Conservation (phyloP, 164 flowering plant genomes). For the Brasenia schreberi region DNA sequence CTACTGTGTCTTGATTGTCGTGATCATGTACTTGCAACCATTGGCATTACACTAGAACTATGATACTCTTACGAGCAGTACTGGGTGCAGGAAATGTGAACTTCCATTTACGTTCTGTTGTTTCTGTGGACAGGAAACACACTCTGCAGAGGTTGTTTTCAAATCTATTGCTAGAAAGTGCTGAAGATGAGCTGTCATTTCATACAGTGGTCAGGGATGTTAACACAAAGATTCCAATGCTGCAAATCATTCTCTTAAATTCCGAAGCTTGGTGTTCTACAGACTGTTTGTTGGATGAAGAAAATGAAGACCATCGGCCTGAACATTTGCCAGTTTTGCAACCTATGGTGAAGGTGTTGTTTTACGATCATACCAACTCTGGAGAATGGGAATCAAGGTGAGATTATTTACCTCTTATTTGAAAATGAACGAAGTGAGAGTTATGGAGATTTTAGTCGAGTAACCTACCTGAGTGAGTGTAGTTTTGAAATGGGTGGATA, state of each 20-base stretch:
- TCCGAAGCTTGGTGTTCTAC: constrained; percentile 57
- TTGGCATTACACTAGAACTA: too few species aligned
- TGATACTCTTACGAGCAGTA: too few species aligned
- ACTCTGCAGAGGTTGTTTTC: constrained; percentile 63
- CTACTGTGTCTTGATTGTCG: too few species aligned
- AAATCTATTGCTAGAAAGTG: constrained; percentile 54
- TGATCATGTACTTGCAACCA: too few species aligned
- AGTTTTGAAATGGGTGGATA: neutral
- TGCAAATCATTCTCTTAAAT: constrained; percentile 70
- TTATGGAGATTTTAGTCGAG: neutral
- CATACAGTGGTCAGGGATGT: constrained; percentile 69
- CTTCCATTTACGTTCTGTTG: neutral
- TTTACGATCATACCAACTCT: constrained; percentile 31
- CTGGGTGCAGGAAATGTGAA: neutral
- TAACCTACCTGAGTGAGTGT: neutral
- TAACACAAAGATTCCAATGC: constrained; percentile 29
- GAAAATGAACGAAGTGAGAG: neutral
- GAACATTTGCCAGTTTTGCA: constrained; percentile 25
- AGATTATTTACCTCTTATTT: constrained; percentile 1
- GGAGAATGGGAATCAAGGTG: constrained; percentile 43
- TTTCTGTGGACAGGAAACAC: constrained; percentile 43
- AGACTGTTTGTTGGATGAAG: constrained; percentile 31
- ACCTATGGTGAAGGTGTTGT: constrained; percentile 72
- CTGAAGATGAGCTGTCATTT: constrained; percentile 71
- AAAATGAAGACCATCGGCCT: constrained; percentile 13